These are phyloP conservation scores for Xanthoconium separans DNA, from an alignment of 1,284 basidiomycete genomes.

Conservation along the genomic window DNA sequence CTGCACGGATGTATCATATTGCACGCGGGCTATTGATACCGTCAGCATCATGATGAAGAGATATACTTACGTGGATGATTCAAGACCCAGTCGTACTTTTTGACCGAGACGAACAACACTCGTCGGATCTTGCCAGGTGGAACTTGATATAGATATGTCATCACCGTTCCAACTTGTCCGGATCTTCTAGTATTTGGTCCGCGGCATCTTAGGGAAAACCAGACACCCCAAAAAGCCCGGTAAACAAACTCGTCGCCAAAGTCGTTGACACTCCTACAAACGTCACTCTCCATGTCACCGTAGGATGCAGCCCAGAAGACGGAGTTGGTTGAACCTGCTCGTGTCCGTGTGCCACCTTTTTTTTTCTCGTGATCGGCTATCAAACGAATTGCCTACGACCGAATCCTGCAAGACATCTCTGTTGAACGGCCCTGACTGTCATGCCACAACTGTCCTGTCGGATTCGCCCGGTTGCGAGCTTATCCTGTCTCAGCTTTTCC, in stretches of 20 bases:
- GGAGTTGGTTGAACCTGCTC: background rate
- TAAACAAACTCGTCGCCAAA: conserved; percentile 4
- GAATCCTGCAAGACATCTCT: background rate
- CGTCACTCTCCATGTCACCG: background rate
- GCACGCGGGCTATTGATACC: background rate
- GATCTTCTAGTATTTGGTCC: conserved; percentile 25
- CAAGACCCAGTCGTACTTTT: background rate
- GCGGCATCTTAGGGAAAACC: conserved; percentile 11
- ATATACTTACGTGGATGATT: conserved; percentile 5
- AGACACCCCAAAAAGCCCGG: conserved; percentile 3
- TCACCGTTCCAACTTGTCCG: conserved; percentile 1
- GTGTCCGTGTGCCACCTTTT: background rate
- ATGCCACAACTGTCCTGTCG: background rate
- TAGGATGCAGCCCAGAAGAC: no score
- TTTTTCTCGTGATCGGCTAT: conserved; percentile 4
- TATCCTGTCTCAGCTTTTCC: conserved; percentile 3
- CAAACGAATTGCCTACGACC: background rate
- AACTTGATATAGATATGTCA: no score
- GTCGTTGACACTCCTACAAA: background rate
- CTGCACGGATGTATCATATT: no score
- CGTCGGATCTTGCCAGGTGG: conserved; percentile 22
- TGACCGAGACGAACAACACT: background rate
- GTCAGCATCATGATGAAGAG: background rate
- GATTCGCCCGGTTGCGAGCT: conserved; percentile 6
- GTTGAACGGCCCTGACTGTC: background rate